Conservation (phyloP, 495 filamentous ascomycete genomes). For the Chaetomium tenue region DNA sequence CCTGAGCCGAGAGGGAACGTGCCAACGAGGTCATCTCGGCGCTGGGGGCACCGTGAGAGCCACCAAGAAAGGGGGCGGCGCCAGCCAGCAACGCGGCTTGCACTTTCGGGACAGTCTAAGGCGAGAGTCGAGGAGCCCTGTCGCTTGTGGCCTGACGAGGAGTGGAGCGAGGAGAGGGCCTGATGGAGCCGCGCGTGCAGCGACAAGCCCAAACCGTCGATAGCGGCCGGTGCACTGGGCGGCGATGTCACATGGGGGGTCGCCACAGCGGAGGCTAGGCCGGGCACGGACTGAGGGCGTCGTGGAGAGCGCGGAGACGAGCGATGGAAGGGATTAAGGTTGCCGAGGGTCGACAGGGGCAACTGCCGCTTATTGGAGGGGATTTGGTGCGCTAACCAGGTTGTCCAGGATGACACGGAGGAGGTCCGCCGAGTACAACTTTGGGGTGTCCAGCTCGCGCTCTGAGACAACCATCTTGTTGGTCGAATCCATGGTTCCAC, state of each 20-base stretch:
- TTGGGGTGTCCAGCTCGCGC: slow-evolving; percentile 7
- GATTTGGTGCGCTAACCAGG: neutral
- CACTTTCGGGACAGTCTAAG: slow-evolving; percentile 11
- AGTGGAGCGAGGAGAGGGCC: slow-evolving; percentile 14
- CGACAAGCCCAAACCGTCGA: slow-evolving; percentile 29
- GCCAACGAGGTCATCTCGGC: slow-evolving; percentile 22
- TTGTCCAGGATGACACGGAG: slow-evolving; percentile 29
- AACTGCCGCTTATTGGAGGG: slow-evolving; percentile 35
- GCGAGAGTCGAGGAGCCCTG: slow-evolving; percentile 16
- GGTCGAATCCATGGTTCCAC: neutral
- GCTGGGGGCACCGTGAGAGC: slow-evolving; percentile 4
- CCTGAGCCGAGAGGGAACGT: neutral
- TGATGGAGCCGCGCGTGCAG: slow-evolving; percentile 16
- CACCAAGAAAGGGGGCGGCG: neutral
- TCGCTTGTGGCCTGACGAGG: slow-evolving; percentile 18
- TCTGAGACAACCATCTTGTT: neutral
- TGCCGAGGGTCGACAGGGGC: slow-evolving; percentile 29
- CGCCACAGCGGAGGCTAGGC: slow-evolving; percentile 18
- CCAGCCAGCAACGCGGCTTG: slow-evolving; percentile 6
- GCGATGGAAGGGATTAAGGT: slow-evolving; percentile 30
- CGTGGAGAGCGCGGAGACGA: slow-evolving; percentile 30
- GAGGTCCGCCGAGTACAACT: slow-evolving; percentile 34
- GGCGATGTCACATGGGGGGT: slow-evolving; percentile 29
- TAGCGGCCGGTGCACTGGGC: slow-evolving; percentile 21
- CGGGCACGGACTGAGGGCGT: slow-evolving; percentile 21